These are phyloP conservation scores for Choiromyces venosus DNA, from an alignment of 495 filamentous ascomycete genomes.

Conservation along the genomic window DNA sequence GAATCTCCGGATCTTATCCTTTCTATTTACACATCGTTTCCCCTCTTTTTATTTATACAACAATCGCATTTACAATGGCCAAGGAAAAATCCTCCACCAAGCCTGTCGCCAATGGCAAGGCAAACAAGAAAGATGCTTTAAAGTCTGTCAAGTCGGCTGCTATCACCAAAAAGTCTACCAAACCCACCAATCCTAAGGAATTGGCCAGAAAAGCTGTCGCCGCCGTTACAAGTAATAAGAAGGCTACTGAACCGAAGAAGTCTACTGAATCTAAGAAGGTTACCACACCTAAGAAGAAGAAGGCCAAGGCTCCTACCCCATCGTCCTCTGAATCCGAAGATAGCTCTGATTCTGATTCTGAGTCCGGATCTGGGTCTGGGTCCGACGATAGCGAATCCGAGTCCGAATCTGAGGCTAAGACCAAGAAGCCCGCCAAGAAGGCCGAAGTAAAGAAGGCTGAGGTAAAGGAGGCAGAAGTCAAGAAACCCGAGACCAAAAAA, in stretches of 20 bases:
- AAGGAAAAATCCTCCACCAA: slow-evolving; percentile 57
- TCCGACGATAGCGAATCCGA: slow-evolving; percentile 43
- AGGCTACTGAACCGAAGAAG: slow-evolving; percentile 14
- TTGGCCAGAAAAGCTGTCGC: slow-evolving; percentile 45
- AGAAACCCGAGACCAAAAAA: slow-evolving; percentile 13
- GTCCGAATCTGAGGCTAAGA: slow-evolving; percentile 40
- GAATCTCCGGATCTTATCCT: slow-evolving; percentile 25
- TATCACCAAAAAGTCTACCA: slow-evolving; percentile 43
- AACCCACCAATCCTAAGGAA: slow-evolving; percentile 45
- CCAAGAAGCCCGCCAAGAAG: slow-evolving; percentile 37
- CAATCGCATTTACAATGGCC: slow-evolving; percentile 31
- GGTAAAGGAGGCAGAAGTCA: slow-evolving; percentile 31
- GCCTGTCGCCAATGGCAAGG: slow-evolving; percentile 49
- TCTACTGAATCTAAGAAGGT: slow-evolving; percentile 45
- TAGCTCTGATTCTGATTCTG: slow-evolving; percentile 37
- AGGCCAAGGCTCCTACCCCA: slow-evolving; percentile 50
- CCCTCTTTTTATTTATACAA: slow-evolving; percentile 7
- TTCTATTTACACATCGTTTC: slow-evolving; percentile 11
- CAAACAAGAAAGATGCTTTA: slow-evolving; percentile 37
- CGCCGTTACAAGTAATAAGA: slow-evolving; percentile 22
- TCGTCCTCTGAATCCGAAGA: slow-evolving; percentile 46
- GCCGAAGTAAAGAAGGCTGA: slow-evolving; percentile 31
- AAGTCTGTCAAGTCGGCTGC: slow-evolving; percentile 48
- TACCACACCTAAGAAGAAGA: slow-evolving; percentile 47
- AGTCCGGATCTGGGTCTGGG: slow-evolving; percentile 41